A percentile compares a stretch with the other conserved stretches of the same genome.
Conservation (phyloP, 2,329 filamentous ascomycete genomes). For the Aureobasidium sp. region DNA sequence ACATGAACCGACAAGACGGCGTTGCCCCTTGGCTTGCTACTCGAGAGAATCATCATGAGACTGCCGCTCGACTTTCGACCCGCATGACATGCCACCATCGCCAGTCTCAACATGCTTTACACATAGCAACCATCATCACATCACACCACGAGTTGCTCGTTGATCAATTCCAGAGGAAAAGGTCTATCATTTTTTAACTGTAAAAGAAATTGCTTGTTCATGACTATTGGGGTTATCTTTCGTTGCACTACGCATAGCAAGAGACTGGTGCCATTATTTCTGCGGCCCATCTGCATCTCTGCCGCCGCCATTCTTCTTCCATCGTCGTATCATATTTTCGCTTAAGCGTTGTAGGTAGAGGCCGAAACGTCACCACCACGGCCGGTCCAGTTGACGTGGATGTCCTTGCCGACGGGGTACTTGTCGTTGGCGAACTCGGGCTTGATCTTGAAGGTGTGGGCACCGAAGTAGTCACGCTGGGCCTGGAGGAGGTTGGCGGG, state of each 20-base stretch:
- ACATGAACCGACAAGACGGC: not conserved
- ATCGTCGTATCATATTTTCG: constrained; percentile 9
- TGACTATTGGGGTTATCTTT: constrained; percentile 13
- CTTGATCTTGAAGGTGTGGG: constrained; percentile 50
- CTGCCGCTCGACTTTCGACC: not conserved
- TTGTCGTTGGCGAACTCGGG: constrained; percentile 46
- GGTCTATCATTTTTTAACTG: constrained; percentile 9
- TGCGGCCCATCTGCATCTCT: constrained; percentile 7
- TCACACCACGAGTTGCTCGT: not conserved
- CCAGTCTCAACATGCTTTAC: not conserved
- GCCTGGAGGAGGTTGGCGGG: constrained; percentile 98
- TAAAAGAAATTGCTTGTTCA: constrained; percentile 15
- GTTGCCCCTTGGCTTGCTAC: not conserved
- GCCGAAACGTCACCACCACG: constrained; percentile 95
- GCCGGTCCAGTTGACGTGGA: constrained; percentile 99
- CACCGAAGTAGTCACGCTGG: constrained; percentile 98
- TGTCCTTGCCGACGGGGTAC: constrained; percentile 79
- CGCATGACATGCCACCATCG: not conserved
- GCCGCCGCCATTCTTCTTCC: not conserved
- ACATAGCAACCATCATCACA: not conserved
- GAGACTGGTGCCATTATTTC: not conserved
- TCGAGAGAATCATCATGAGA: not conserved
- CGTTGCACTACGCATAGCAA: constrained; percentile 14
- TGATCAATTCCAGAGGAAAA: not conserved
- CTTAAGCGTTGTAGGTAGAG: constrained; percentile 93